Conservation (phyloP, 2,329 filamentous ascomycete genomes). For the Arthrobotrys sphaeroides region DNA sequence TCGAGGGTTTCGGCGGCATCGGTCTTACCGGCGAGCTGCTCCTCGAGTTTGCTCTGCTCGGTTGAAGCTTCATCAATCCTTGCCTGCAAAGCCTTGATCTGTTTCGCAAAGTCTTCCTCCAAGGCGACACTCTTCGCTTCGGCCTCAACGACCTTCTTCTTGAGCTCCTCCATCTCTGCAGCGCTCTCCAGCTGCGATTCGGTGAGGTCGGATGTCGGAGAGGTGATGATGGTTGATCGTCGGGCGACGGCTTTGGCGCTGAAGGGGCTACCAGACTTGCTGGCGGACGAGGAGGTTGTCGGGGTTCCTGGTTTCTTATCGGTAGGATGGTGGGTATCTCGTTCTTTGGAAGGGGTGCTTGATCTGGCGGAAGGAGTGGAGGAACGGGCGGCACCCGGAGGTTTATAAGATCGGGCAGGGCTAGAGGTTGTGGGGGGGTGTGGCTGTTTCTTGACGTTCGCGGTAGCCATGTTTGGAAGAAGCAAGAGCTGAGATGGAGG, state of each 20-base stretch:
- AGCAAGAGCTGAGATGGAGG: conserved; percentile 17
- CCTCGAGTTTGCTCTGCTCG: conserved; percentile 87
- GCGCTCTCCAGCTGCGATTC: conserved; percentile 57
- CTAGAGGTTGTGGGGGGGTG: conserved; percentile 44
- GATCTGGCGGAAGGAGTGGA: conserved; percentile 22
- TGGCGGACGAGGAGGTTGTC: conserved; percentile 37
- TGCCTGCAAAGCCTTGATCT: conserved; percentile 83
- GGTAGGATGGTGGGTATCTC: conserved; percentile 28
- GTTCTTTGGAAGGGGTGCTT: conserved; percentile 49
- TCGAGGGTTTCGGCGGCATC: conserved; percentile 81
- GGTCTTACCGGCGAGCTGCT: conserved; percentile 84
- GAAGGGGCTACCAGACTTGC: conserved; percentile 55
- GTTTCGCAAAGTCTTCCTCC: conserved; percentile 82
- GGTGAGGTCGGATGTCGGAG: conserved; percentile 45
- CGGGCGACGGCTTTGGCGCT: conserved; percentile 57
- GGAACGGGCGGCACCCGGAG: conserved; percentile 41
- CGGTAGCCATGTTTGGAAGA: conserved; percentile 49
- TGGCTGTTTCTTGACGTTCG: conserved; percentile 54
- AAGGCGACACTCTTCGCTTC: conserved; percentile 75
- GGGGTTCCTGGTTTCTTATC: conserved; percentile 16
- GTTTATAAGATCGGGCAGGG: conserved; percentile 54
- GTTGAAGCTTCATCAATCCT: conserved; percentile 83
- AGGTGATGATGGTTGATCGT: conserved; percentile 49
- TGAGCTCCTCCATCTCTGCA: conserved; percentile 57
- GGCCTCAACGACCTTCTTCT: conserved; percentile 55